phyloP scores from a whole-genome alignment of 345 rosid genomes.

The Salix purpurea region DNA sequence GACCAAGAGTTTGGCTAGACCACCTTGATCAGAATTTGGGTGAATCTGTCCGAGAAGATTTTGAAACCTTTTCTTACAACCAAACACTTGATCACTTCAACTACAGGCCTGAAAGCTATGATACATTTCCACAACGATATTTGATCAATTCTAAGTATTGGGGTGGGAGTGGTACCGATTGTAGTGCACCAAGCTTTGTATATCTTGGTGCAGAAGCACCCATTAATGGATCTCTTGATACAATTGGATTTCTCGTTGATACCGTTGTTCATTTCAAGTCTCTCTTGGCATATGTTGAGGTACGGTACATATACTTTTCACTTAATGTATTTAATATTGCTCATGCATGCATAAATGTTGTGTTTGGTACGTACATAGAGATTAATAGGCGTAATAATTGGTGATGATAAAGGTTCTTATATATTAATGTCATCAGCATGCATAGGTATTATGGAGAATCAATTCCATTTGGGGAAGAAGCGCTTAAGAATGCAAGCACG shows the following conservation, averaged over 20 bases:
- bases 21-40: background rate
- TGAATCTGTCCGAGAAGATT: conserved; percentile 9
- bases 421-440: conserved; percentile 28
- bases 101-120: conserved; percentile 38
- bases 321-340: background rate
- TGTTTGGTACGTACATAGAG: background rate
- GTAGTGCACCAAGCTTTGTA: conserved; percentile 33
- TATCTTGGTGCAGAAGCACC: conserved; percentile 36
- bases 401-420: background rate
- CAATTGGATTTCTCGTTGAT: conserved; percentile 29
- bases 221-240: background rate
- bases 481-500: conserved; percentile 38
- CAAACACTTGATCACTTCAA: conserved; percentile 54
- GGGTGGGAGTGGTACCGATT: conserved; percentile 45
- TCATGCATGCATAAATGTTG: background rate
- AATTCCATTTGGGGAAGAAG: conserved; percentile 45
- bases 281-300: conserved; percentile 40
- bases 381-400: background rate
- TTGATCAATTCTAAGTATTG: conserved; percentile 33
- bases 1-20: conserved; percentile 7
- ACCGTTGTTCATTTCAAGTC: conserved; percentile 30
- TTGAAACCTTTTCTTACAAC: conserved; percentile 30
- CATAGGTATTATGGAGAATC: conserved; percentile 49
- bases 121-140: conserved; percentile 35
- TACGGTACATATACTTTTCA: background rate